Base-by-base conservation (phyloP, 495 filamentous ascomycete genomes). In the Talaromyces thailandensis region DNA sequence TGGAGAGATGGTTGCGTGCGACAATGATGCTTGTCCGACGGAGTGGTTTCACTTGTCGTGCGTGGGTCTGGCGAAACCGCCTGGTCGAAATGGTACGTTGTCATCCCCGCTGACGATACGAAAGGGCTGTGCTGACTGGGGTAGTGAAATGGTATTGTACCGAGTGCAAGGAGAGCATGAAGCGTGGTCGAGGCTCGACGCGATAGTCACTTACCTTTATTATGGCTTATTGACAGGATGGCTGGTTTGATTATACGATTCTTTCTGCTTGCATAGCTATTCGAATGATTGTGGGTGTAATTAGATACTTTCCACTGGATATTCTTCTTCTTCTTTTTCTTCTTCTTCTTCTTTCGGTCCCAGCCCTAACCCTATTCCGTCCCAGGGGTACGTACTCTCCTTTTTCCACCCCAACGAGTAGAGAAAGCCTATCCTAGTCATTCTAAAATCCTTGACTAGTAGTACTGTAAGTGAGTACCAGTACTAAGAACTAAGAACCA, bases 41-140 rank as follows among this genome's bases (percentile, higher is more conserved):
- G 93, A 98, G 75, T 98, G 94, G 94, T 98, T 98, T 77, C 94
- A 98, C 81, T 71, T 98, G 48, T 87, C 86, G 43, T 98, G 94
- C 73, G 92, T 96, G 18, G 93, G 91, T 60, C 70, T 98, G 71
- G 90, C 85, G 58, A 90, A 89, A 67, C 89, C 93, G 55, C 94
- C 94, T 28, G 89, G 82, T 51, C 84, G 85, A 64, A 95, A 91
- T 78, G 83, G 91, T 93, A 76, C 80, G 89, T 62, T 63, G n/a
- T n/a, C 28, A 40, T 35, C 53, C 11, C 43, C 40, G 16, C 70
- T 58, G 50, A 7, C 32, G 43, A 28, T 28, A 31, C 7, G 7
- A 31, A 9, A 31, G 35, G 14, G 53, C 28, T 18, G 53, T 71
- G 58, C 72, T 81, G 64, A 73, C 67, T 60, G 56, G 40, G 4